phyloP scores from a whole-genome alignment of 805 yeast species.

The Yamadazyma phyllophila region DNA sequence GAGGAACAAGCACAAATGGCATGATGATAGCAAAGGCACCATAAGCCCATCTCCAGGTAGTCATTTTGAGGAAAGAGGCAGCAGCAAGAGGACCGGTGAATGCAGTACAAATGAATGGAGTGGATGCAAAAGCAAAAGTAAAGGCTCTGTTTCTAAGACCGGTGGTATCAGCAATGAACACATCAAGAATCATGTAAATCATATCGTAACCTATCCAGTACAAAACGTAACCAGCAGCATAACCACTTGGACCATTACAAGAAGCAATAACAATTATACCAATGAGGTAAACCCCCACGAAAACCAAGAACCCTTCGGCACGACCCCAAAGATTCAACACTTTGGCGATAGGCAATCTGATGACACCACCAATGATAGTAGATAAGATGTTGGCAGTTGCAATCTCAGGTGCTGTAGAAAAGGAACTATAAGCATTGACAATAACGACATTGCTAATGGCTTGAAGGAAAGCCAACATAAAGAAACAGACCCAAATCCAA shows the following conservation, averaged over 20 bases:
- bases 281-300: slow-evolving; percentile 18
- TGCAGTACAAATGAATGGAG: slow-evolving; percentile 45
- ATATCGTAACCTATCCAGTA: slow-evolving; percentile 27
- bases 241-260: slow-evolving; percentile 21
- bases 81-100: slow-evolving; percentile 40
- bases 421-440: slow-evolving; percentile 20
- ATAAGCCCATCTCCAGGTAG: slow-evolving; percentile 54
- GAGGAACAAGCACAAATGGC: slow-evolving; percentile 40
- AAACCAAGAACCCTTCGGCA: slow-evolving; percentile 24
- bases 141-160: slow-evolving; percentile 26
- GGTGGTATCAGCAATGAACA: slow-evolving; percentile 25
- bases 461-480: slow-evolving; percentile 30
- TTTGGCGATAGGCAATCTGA: slow-evolving; percentile 26
- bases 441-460: slow-evolving; percentile 21
- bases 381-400: slow-evolving; percentile 27
- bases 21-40: slow-evolving; percentile 48
- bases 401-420: slow-evolving; percentile 25
- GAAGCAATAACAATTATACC: slow-evolving; percentile 26
- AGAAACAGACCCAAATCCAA: slow-evolving; percentile 34
- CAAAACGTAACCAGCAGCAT: slow-evolving; percentile 29
- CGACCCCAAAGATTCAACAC: slow-evolving; percentile 26
- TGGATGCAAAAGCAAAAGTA: slow-evolving; percentile 18
- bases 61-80: slow-evolving; percentile 23
- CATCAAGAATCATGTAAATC: slow-evolving; percentile 20
- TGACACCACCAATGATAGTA: slow-evolving; percentile 30